These are phyloP conservation scores for Marchantia polymorpha DNA, from an alignment of 225 moss, liverwort and hornwort species.

Conservation along the genomic window DNA sequence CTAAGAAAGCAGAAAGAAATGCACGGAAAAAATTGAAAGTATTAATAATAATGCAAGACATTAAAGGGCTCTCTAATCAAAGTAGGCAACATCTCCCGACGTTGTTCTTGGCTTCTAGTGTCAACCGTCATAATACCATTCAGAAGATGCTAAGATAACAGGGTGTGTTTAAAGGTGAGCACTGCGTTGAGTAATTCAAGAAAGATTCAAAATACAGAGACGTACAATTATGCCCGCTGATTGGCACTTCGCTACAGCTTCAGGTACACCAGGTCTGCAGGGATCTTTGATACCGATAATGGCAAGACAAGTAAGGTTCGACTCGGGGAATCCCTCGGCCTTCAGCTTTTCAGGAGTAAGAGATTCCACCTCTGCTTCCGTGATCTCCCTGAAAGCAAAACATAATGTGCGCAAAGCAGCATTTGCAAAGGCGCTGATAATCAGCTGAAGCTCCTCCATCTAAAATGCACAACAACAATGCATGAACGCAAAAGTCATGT, in stretches of 20 bases:
- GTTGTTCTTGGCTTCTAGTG: neutral
- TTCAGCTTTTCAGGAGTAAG: constrained; percentile 57
- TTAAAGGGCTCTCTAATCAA: neutral
- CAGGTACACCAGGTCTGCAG: constrained; percentile 90
- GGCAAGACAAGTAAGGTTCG: constrained; percentile 64
- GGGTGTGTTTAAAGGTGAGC: neutral
- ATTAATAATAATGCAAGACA: too few species aligned
- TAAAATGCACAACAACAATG: constrained; percentile 37
- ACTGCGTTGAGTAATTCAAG: neutral
- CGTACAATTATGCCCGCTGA: constrained; percentile 63
- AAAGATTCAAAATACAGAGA: neutral
- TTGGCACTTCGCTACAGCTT: constrained; percentile 84
- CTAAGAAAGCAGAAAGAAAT: too few species aligned
- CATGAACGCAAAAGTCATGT: constrained; percentile 5
- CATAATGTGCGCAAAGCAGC: constrained; percentile 87
- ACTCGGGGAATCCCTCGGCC: constrained; percentile 59
- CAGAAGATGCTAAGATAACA: neutral
- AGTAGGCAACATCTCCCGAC: neutral
- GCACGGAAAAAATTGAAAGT: too few species aligned
- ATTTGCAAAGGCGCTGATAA: constrained; percentile 92
- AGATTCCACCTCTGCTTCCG: constrained; percentile 43
- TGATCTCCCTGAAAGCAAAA: constrained; percentile 74
- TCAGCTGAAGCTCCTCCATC: constrained; percentile 76
- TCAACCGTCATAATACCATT: neutral
- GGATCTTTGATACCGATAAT: constrained; percentile 97